Conservation (phyloP, 1,139 yeast species). For the Hyphopichia buzzinii region DNA sequence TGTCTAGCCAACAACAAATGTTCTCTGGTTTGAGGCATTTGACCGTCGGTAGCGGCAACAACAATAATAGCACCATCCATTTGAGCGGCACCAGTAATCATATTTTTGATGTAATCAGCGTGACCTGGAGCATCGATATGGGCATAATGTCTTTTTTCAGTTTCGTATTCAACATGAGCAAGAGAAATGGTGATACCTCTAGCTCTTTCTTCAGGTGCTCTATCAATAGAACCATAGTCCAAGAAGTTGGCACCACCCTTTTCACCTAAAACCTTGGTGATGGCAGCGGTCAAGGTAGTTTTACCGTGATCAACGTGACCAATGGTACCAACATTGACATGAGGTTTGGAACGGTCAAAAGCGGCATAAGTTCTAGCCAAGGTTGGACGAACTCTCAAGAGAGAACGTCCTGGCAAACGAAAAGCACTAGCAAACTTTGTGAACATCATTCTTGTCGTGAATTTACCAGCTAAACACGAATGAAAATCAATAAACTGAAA, state of each 20-base stretch:
- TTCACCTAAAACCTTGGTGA: constrained; percentile 87
- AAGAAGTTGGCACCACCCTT: constrained; percentile 91
- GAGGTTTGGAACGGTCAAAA: constrained; percentile 92
- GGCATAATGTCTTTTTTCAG: constrained; percentile 89
- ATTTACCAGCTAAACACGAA: no score
- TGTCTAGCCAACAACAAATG: constrained; percentile 97
- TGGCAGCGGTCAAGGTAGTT: constrained; percentile 97
- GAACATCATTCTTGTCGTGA: no score
- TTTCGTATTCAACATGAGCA: constrained; percentile 95
- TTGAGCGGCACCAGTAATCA: constrained; percentile 99
- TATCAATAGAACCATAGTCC: constrained; percentile 91
- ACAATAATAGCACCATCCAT: constrained; percentile 99
- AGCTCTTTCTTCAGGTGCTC: constrained; percentile 99
- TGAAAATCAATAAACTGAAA: no score
- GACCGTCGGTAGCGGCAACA: constrained; percentile 98
- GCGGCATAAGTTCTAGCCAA: constrained; percentile 57
- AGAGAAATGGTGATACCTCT: constrained; percentile 99
- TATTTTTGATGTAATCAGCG: constrained; percentile 97
- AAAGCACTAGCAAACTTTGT: no score
- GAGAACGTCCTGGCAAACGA: constrained; percentile 16
- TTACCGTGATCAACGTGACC: constrained; percentile 98
- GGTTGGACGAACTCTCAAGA: constrained; percentile 21
- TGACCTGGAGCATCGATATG: constrained; percentile 99
- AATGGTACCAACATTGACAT: constrained; percentile 91
- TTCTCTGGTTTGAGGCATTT: constrained; percentile 99